Evolutionary conservation across 345 rosid species (phyloP).

Genomic region (Brassica nigra): DNA sequence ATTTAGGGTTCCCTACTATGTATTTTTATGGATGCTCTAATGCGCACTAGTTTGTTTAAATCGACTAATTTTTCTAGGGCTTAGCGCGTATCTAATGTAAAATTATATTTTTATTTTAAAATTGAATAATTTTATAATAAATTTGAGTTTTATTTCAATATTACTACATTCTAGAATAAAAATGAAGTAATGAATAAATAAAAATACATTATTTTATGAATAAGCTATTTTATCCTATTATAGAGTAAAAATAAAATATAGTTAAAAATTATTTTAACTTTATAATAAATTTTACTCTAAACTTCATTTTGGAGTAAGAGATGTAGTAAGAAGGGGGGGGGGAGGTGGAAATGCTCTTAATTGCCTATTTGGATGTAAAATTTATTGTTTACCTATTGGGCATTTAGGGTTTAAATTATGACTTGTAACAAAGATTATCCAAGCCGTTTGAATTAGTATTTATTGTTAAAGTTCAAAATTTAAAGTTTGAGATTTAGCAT

Average conservation of each 20-base stretch:
- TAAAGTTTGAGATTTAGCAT: neutral
- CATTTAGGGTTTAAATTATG: neutral
- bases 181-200: too few relatives aligned
- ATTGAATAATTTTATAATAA: too few relatives aligned
- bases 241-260: too few relatives aligned
- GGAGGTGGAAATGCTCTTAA: neutral
- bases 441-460: neutral
- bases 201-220: too few relatives aligned
- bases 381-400: neutral
- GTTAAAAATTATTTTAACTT: too few relatives aligned
- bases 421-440: neutral
- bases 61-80: neutral
- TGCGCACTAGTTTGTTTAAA: neutral
- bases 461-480: neutral
- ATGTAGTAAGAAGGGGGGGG: neutral
- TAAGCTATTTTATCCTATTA: too few relatives aligned
- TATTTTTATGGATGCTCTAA: neutral
- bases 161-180: too few relatives aligned
- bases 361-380: neutral
- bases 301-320: neutral
- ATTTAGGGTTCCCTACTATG: neutral
- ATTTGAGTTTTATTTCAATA: too few relatives aligned
- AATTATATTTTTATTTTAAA: too few relatives aligned
- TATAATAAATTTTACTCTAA: too few relatives aligned
- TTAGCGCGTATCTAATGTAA: too few relatives aligned